Evolutionary conservation across 129 eudicot species (phyloP).

Genomic region (Solidago caesia): DNA sequence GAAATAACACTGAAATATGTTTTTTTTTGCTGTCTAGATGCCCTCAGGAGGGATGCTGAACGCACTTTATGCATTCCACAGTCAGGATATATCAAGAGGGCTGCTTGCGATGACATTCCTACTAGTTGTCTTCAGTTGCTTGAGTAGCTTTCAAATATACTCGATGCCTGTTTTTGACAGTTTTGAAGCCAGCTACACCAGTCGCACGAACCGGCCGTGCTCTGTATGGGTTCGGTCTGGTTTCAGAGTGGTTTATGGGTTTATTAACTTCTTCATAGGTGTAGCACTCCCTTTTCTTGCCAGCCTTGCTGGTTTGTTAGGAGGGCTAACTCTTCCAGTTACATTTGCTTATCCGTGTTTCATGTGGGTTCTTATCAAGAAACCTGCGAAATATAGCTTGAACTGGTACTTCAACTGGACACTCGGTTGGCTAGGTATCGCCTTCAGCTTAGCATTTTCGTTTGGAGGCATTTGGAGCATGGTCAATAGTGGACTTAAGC

Average conservation of each 20-base stretch:
- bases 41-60: constrained; percentile 78
- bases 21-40: constrained; percentile 45
- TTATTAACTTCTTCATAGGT: constrained; percentile 66
- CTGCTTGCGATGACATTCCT: constrained; percentile 46
- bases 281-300: constrained; percentile 75
- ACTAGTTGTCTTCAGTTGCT: constrained; percentile 57
- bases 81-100: constrained; percentile 48
- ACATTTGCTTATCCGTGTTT: constrained; percentile 58
- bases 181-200: constrained; percentile 86
- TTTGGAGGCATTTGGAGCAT: constrained; percentile 96
- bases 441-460: constrained; percentile 77
- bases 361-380: constrained; percentile 64
- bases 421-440: constrained; percentile 88
- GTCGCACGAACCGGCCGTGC: constrained; percentile 88
- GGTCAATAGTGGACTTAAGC: constrained; percentile 77
- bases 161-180: constrained; percentile 95
- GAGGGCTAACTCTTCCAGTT: constrained; percentile 54
- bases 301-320: constrained; percentile 54
- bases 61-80: constrained; percentile 45
- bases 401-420: constrained; percentile 89
- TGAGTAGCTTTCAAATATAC: constrained; percentile 57
- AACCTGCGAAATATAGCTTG: constrained; percentile 69
- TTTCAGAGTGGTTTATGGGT: constrained; percentile 78
- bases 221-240: constrained; percentile 95
- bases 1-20: neutral